A percentile compares a stretch with the other conserved stretches of the same genome.
phyloP scores from a whole-genome alignment of 345 rosid genomes.

The Camelina sativa region DNA sequence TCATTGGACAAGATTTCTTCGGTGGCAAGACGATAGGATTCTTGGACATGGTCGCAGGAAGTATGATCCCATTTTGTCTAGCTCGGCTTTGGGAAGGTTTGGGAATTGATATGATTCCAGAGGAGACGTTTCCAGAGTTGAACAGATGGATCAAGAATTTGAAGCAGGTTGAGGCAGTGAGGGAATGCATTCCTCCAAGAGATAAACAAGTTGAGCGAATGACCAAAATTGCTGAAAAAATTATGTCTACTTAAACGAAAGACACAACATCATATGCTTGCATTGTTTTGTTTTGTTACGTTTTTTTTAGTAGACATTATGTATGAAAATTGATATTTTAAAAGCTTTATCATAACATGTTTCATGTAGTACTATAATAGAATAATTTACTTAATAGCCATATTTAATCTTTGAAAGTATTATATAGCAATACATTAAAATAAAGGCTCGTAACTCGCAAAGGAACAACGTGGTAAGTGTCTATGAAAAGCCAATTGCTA shows the following conservation, averaged over 20 bases:
- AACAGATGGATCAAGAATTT: conserved; percentile 42
- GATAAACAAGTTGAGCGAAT: conserved; percentile 41
- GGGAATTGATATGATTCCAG: conserved; percentile 37
- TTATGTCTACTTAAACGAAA: neutral
- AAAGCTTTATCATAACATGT: neutral
- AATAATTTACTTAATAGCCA: neutral
- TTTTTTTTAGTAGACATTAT: neutral
- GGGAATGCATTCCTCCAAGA: conserved; percentile 42
- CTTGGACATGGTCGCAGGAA: conserved; percentile 44
- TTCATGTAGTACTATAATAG: neutral
- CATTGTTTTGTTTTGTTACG: too few relatives aligned
- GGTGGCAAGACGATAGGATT: conserved; percentile 42
- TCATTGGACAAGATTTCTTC: conserved; percentile 43
- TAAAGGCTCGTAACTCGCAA: too few relatives aligned
- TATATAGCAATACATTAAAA: too few relatives aligned
- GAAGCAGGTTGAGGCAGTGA: conserved; percentile 30
- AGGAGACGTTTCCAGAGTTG: conserved; percentile 37
- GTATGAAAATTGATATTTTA: neutral
- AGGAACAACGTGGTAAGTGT: neutral
- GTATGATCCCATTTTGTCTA: conserved; percentile 34
- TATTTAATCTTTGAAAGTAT: too few relatives aligned
- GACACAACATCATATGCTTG: neutral
- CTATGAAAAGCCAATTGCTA: neutral
- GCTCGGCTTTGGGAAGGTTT: conserved; percentile 34
- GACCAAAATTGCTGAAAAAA: conserved; percentile 6